phyloP scores from a whole-genome alignment of 2,329 filamentous ascomycete species.

The Sporothrix inflata region DNA sequence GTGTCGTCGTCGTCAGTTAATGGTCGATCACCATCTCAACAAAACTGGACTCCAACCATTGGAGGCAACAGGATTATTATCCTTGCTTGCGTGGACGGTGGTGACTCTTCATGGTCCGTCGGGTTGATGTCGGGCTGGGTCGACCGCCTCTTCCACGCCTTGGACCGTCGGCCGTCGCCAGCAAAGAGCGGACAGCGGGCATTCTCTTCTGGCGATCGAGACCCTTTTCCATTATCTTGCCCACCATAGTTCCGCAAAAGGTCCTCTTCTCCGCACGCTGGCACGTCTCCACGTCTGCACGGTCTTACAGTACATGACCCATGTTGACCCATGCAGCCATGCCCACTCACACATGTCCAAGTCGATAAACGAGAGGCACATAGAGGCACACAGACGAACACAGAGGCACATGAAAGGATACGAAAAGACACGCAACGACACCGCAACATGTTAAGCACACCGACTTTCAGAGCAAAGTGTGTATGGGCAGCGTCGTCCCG shows the following conservation, averaged over 20 bases:
- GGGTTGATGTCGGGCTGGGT: not conserved
- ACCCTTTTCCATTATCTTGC: not conserved
- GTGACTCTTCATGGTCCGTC: not conserved
- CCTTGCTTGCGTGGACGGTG: not conserved
- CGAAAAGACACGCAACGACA: not conserved
- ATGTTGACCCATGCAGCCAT: not conserved
- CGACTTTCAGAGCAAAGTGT: conserved; percentile 1
- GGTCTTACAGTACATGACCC: not conserved
- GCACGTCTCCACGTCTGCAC: not conserved
- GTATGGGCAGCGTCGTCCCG: not conserved
- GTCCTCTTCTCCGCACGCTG: not conserved
- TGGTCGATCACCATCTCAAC: not conserved
- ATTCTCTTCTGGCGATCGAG: not conserved
- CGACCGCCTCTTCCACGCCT: not conserved
- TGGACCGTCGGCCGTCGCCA: not conserved
- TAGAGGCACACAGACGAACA: not conserved
- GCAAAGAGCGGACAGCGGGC: not conserved
- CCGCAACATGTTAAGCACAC: not conserved
- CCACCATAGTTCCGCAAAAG: not conserved
- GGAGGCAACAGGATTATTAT: too few species aligned
- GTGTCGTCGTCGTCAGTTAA: not conserved
- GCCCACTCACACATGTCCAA: not conserved
- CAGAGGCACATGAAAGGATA: too few species aligned
- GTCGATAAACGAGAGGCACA: not conserved
- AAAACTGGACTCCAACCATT: not conserved